phyloP scores from a whole-genome alignment of 345 rosid genomes.

The Pelargonium nanum region DNA sequence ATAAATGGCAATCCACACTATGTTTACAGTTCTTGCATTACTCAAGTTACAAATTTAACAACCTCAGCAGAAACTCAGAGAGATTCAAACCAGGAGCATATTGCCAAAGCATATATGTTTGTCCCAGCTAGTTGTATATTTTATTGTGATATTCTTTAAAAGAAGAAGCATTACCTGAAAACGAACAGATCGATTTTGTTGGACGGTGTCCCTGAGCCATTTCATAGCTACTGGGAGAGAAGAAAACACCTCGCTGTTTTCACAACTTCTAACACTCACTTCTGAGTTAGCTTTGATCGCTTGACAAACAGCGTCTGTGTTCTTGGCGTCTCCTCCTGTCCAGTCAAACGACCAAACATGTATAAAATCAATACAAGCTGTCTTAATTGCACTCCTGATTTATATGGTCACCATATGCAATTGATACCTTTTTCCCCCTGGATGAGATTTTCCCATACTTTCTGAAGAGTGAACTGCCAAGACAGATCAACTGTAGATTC shows the following conservation, averaged over 20 bases:
- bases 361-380: not conserved
- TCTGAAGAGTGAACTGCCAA: constrained; percentile 78
- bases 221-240: constrained; percentile 80
- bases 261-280: constrained; percentile 30
- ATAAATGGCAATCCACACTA: too few species aligned
- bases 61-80: too few species aligned
- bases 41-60: too few species aligned
- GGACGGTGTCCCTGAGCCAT: constrained; percentile 72
- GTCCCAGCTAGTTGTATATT: too few species aligned
- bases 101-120: too few species aligned
- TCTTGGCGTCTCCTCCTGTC: constrained; percentile 36
- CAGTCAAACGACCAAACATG: not conserved
- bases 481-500: constrained; percentile 49
- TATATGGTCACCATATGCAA: not conserved
- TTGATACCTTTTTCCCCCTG: constrained; percentile 43
- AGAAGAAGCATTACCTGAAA: constrained; percentile 46
- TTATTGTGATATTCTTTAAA: not conserved
- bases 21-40: too few species aligned
- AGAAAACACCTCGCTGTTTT: constrained; percentile 64
- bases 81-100: too few species aligned
- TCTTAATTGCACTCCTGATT: not conserved
- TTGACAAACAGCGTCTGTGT: constrained; percentile 30
- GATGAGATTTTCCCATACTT: constrained; percentile 63
- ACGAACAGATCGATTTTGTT: constrained; percentile 44
- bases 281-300: constrained; percentile 37